phyloP scores from a whole-genome alignment of 176 grass and related monocot genomes.

The Cocos nucifera region DNA sequence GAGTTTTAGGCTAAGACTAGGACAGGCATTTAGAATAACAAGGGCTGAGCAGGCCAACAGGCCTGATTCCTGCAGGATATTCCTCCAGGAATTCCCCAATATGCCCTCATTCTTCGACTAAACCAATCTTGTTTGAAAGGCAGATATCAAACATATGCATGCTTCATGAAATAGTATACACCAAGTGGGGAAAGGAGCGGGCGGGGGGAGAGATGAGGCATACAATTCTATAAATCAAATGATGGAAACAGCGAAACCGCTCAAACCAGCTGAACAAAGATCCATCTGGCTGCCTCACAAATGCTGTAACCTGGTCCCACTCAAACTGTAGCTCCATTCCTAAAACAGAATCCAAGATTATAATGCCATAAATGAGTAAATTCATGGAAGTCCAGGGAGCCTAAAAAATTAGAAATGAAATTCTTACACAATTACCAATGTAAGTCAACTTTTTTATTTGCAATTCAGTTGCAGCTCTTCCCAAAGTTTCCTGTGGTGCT shows the following conservation, averaged over 20 bases:
- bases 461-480: constrained; percentile 73
- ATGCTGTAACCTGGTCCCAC: constrained; percentile 84
- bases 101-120: too few species aligned
- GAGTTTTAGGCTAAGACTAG: too few species aligned
- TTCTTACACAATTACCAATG: constrained; percentile 49
- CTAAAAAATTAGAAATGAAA: not conserved
- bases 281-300: constrained; percentile 81
- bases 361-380: too few species aligned
- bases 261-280: constrained; percentile 92
- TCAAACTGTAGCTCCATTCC: constrained; percentile 94
- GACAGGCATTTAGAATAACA: too few species aligned
- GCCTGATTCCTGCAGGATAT: too few species aligned
- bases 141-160: too few species aligned
- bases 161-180: too few species aligned
- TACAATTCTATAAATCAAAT: constrained; percentile 89
- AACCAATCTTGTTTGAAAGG: too few species aligned
- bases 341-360: constrained; percentile 6
- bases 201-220: not conserved
- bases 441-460: constrained; percentile 84
- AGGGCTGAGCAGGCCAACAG: too few species aligned
- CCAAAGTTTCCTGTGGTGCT: constrained; percentile 59
- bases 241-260: constrained; percentile 59
- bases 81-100: too few species aligned
- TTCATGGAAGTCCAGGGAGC: too few species aligned
- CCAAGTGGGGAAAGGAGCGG: too few species aligned